phyloP scores from a whole-genome alignment of 2,329 filamentous ascomycete species.

The Magnaporthiopsis incrustans region DNA sequence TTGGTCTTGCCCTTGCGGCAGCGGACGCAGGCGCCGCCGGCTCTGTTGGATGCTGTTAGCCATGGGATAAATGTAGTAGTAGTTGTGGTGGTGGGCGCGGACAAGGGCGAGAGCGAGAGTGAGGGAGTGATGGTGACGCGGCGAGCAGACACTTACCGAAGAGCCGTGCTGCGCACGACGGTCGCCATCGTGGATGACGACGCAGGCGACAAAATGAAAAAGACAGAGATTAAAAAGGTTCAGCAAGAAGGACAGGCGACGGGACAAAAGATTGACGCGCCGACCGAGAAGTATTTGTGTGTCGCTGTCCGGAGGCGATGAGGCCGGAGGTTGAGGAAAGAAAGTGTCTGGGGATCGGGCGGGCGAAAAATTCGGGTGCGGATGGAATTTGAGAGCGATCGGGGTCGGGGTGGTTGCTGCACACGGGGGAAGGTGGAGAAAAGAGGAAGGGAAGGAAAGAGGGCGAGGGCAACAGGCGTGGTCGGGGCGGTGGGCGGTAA shows the following conservation, averaged over 20 bases:
- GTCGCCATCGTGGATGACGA: constrained; percentile 30
- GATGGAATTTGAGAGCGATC: constrained; percentile 8
- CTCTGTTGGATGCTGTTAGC: constrained; percentile 23
- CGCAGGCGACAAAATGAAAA: neutral
- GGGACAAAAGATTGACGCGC: neutral
- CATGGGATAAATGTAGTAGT: too few species aligned
- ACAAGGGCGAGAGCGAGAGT: too few species aligned
- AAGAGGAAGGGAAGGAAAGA: constrained; percentile 3
- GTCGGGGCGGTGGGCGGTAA: constrained; percentile 5
- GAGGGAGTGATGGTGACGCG: too few species aligned
- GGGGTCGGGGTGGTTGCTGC: constrained; percentile 11
- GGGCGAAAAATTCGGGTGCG: constrained; percentile 9
- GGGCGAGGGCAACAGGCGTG: constrained; percentile 6
- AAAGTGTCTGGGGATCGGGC: neutral
- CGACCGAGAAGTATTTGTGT: neutral
- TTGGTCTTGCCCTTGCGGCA: constrained; percentile 59
- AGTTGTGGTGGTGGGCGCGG: too few species aligned
- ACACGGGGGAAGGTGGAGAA: constrained; percentile 8
- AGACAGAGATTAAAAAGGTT: constrained; percentile 4
- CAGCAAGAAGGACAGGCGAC: neutral
- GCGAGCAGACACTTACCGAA: constrained; percentile 16
- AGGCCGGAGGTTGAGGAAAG: neutral
- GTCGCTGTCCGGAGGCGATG: neutral
- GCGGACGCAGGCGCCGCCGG: constrained; percentile 53
- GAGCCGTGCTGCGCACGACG: constrained; percentile 49